Percentiles rank a stretch among this genome's conserved stretches.
These are phyloP conservation scores for Alternaria brassicicola DNA, from an alignment of 2,329 filamentous ascomycete species.

Conservation along the genomic window DNA sequence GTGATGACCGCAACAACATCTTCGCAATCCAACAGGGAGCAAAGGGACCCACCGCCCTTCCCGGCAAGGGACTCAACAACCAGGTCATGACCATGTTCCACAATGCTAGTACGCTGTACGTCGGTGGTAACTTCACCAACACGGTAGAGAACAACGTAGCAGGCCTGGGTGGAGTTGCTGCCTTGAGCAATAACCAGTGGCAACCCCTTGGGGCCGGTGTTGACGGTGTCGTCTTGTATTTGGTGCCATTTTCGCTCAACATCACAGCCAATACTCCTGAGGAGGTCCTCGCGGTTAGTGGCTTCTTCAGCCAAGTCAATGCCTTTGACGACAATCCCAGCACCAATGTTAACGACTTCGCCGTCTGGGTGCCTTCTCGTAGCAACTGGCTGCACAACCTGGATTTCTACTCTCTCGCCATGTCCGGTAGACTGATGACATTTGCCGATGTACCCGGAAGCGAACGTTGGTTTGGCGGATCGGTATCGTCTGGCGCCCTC, in stretches of 20 bases:
- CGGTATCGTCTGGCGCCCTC: slow-evolving; percentile 75
- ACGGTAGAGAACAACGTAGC: slow-evolving; percentile 66
- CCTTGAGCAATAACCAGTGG: slow-evolving; percentile 76
- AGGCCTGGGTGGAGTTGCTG: slow-evolving; percentile 77
- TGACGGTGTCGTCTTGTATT: slow-evolving; percentile 74
- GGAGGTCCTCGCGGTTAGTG: slow-evolving; percentile 77
- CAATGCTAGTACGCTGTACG: slow-evolving; percentile 67
- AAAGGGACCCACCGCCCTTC: slow-evolving; percentile 65
- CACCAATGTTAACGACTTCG: slow-evolving; percentile 74
- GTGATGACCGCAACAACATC: slow-evolving; percentile 70
- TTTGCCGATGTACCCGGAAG: slow-evolving; percentile 67
- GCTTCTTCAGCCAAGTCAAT: slow-evolving; percentile 75
- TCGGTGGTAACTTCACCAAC: slow-evolving; percentile 84
- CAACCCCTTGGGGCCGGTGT: slow-evolving; percentile 81
- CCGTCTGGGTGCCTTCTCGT: slow-evolving; percentile 86
- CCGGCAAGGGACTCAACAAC: slow-evolving; percentile 78
- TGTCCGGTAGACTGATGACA: slow-evolving; percentile 75
- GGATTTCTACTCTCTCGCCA: slow-evolving; percentile 63
- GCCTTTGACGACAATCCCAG: slow-evolving; percentile 68
- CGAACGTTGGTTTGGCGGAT: slow-evolving; percentile 79
- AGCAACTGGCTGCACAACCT: slow-evolving; percentile 89
- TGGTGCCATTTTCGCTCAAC: slow-evolving; percentile 82
- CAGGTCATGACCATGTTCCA: slow-evolving; percentile 74
- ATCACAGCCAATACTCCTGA: slow-evolving; percentile 72
- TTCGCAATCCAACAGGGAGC: slow-evolving; percentile 67